Conservation (phyloP, 441 rosid genomes). For the Eugenia klotzschiana region DNA sequence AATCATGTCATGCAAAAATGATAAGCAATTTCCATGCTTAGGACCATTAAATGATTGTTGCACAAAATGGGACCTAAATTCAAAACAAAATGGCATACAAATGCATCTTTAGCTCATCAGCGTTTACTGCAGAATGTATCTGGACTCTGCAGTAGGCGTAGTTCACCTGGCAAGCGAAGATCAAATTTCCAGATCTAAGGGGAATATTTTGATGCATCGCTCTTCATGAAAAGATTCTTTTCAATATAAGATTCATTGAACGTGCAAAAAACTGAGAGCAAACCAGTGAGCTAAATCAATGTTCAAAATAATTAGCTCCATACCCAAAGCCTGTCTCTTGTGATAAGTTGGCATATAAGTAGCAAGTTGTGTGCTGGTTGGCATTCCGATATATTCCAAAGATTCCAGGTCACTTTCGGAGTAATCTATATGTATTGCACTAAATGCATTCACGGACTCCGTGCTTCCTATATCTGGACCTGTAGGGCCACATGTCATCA, state of each 20-base stretch:
- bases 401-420: constrained; percentile 85
- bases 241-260: neutral
- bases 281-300: neutral
- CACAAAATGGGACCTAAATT: neutral
- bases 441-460: constrained; percentile 19
- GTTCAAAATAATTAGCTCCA: neutral
- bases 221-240: neutral
- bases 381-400: constrained; percentile 49
- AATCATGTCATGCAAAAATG: neutral
- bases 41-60: neutral
- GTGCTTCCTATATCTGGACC: constrained; percentile 34
- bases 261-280: neutral
- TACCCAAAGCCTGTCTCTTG: constrained; percentile 81
- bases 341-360: constrained; percentile 68
- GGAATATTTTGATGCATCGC: neutral
- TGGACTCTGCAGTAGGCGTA: neutral
- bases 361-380: constrained; percentile 41
- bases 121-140: neutral
- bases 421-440: constrained; percentile 19
- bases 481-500: constrained; percentile 42
- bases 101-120: neutral
- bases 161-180: neutral
- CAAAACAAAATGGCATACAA: neutral
- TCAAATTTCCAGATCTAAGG: neutral
- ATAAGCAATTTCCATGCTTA: neutral